Conservation (phyloP, 2,329 filamentous ascomycete genomes). For the Fusarium solani-melongenae region DNA sequence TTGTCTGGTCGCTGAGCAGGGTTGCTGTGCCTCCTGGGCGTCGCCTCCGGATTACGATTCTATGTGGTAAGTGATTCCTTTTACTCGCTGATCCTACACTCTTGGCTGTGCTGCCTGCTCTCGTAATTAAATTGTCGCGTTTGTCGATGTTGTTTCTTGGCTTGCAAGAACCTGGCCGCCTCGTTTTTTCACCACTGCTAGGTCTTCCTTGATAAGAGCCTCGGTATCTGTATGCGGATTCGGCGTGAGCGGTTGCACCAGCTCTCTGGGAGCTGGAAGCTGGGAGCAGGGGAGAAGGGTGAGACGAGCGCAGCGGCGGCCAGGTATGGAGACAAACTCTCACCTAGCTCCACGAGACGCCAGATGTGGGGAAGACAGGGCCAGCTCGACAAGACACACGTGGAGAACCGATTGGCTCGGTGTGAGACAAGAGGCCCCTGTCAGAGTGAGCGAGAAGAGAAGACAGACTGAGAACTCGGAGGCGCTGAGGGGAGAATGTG, state of each 20-base stretch:
- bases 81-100: neutral
- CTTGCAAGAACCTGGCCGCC: neutral
- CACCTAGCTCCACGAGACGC: constrained; percentile 2
- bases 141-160: neutral
- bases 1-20: neutral
- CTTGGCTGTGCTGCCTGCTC: constrained; percentile 1
- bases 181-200: neutral
- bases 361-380: constrained; percentile 6
- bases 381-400: constrained; percentile 23
- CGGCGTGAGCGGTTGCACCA: neutral
- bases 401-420: constrained; percentile 34
- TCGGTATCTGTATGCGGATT: neutral
- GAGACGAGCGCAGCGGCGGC: neutral
- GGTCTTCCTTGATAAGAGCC: neutral
- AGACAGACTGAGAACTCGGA: constrained; percentile 3
- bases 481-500: constrained; percentile 10
- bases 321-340: neutral
- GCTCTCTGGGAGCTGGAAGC: neutral
- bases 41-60: constrained; percentile 5
- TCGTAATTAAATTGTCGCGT: neutral
- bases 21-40: constrained; percentile 6
- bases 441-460: constrained; percentile 20
- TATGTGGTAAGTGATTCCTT: constrained; percentile 10
- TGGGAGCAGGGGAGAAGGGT: neutral
- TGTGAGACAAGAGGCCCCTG: constrained; percentile 22